Evolutionary conservation across 192 early-diverging fungal genomes (phyloP).

Genomic region (Paraglomus occultum): DNA sequence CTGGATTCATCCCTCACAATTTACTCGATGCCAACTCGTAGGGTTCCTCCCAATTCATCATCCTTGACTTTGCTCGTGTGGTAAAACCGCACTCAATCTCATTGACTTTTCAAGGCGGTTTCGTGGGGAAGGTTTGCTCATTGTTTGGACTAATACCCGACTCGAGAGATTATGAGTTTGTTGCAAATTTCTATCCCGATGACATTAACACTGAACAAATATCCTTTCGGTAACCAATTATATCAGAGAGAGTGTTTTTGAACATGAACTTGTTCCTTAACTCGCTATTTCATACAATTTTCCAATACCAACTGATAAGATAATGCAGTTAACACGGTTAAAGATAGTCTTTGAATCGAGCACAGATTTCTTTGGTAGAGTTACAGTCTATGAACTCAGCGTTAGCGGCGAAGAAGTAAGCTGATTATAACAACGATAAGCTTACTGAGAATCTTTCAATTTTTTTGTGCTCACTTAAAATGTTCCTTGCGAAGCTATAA

Average conservation of each 20-base stretch:
- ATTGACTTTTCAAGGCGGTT: slow-evolving; percentile 87
- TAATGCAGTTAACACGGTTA: slow-evolving; percentile 42
- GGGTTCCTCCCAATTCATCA: slow-evolving; percentile 73
- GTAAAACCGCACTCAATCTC: slow-evolving; percentile 41
- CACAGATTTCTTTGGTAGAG: slow-evolving; percentile 86
- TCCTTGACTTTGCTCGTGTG: slow-evolving; percentile 60
- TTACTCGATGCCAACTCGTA: no score
- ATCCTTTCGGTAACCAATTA: slow-evolving; percentile 12
- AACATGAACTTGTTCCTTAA: background rate
- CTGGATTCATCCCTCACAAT: background rate
- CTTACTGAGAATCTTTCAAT: no score
- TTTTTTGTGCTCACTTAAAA: no score
- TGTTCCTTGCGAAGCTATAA: no score
- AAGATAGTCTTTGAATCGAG: slow-evolving; percentile 71
- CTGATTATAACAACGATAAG: no score
- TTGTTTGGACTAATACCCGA: slow-evolving; percentile 46
- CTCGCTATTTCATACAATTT: background rate
- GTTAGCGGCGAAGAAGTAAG: slow-evolving; percentile 47
- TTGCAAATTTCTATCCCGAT: slow-evolving; percentile 64
- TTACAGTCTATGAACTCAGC: slow-evolving; percentile 75
- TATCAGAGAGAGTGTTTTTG: background rate
- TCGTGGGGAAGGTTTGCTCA: slow-evolving; percentile 70
- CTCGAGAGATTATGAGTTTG: slow-evolving; percentile 37
- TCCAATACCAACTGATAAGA: slow-evolving; percentile 12
- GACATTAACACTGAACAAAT: slow-evolving; percentile 70